Evolutionary conservation across 352 stramenopile genomes (phyloP).

Genomic region (Pythium vanterpoolii): DNA sequence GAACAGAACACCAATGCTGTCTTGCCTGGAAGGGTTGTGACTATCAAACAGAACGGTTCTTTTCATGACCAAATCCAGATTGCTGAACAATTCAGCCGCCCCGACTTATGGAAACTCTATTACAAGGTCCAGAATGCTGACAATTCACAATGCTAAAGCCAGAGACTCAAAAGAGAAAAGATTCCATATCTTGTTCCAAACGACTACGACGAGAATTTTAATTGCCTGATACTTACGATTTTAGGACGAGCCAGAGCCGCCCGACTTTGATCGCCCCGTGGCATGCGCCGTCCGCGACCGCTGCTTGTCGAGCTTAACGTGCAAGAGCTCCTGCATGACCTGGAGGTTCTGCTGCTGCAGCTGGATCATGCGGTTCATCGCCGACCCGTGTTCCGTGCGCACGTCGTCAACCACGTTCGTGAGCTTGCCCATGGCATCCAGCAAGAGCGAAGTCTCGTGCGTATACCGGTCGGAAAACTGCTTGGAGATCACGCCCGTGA

Average conservation of each 20-base stretch:
- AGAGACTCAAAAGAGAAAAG: too few species aligned
- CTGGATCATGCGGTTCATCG: slow-evolving; percentile 49
- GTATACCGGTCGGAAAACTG: slow-evolving; percentile 39
- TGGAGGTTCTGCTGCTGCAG: slow-evolving; percentile 70
- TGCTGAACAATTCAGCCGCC: too few species aligned
- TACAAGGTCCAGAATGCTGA: too few species aligned
- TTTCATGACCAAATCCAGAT: too few species aligned
- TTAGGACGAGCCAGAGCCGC: slow-evolving; percentile 8
- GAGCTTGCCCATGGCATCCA: slow-evolving; percentile 32
- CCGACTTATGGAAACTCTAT: too few species aligned
- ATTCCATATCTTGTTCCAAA: neutral
- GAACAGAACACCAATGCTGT: too few species aligned
- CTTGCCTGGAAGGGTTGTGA: too few species aligned
- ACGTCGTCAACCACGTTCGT: slow-evolving; percentile 53
- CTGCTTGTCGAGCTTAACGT: slow-evolving; percentile 58
- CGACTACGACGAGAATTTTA: neutral
- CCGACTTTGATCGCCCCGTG: slow-evolving; percentile 2
- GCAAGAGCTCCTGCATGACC: slow-evolving; percentile 56
- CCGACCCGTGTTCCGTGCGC: slow-evolving; percentile 40
- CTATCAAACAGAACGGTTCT: too few species aligned
- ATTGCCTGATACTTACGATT: neutral
- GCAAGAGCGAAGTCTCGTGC: slow-evolving; percentile 28
- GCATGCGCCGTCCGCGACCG: neutral
- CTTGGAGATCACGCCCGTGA: slow-evolving; percentile 55
- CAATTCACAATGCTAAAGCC: too few species aligned